Conservation (phyloP, 2,329 filamentous ascomycete species). For the Alternaria angustiovoidea region DNA sequence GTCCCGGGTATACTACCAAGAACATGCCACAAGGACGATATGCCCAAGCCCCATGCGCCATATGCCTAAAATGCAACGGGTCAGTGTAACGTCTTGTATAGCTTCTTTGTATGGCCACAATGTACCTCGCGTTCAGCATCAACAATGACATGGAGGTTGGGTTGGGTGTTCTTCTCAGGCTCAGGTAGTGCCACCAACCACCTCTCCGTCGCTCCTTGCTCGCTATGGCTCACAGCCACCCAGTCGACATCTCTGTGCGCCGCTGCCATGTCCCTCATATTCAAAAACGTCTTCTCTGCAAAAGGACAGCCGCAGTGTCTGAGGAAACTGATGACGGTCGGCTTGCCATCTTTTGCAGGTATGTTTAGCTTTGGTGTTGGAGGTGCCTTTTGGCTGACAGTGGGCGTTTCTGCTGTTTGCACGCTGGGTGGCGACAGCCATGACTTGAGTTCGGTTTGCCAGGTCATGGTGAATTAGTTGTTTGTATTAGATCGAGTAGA, state of each 20-base stretch:
- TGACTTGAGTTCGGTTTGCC: slow-evolving; percentile 53
- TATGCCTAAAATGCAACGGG: slow-evolving; percentile 54
- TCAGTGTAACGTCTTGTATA: too few relatives aligned
- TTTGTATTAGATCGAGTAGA: background rate
- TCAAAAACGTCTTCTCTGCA: slow-evolving; percentile 69
- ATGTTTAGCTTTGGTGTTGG: slow-evolving; percentile 61
- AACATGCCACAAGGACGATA: slow-evolving; percentile 69
- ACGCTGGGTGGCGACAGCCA: slow-evolving; percentile 50
- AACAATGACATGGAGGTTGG: slow-evolving; percentile 66
- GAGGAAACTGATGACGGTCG: slow-evolving; percentile 71
- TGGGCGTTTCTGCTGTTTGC: slow-evolving; percentile 55
- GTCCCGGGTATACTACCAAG: slow-evolving; percentile 65
- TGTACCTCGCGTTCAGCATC: slow-evolving; percentile 63
- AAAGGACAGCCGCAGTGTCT: slow-evolving; percentile 79
- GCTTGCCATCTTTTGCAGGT: slow-evolving; percentile 60
- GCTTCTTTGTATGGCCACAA: too few relatives aligned
- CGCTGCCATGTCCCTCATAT: slow-evolving; percentile 38
- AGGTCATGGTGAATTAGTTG: slow-evolving; percentile 40
- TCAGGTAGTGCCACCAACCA: slow-evolving; percentile 44
- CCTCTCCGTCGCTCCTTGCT: slow-evolving; percentile 39
- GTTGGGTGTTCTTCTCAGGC: slow-evolving; percentile 50
- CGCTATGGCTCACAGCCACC: slow-evolving; percentile 49
- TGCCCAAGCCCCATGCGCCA: slow-evolving; percentile 71
- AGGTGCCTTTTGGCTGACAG: slow-evolving; percentile 65
- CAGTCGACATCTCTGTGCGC: slow-evolving; percentile 38